phyloP scores from a whole-genome alignment of 164 flowering plant species.

The Santalum album region DNA sequence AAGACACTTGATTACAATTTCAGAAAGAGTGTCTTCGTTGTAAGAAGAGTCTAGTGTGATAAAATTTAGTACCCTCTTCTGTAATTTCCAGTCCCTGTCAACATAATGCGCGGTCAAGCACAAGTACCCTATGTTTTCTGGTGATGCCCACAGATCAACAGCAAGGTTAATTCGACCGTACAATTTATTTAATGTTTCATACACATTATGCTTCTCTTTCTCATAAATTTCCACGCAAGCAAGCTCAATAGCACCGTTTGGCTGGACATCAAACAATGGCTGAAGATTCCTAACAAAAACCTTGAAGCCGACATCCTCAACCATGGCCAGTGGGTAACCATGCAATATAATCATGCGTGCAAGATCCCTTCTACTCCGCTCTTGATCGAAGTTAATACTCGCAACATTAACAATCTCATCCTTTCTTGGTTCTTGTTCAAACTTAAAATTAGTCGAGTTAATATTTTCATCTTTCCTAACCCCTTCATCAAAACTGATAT shows the following conservation, averaged over 20 bases:
- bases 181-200: conserved; percentile 35
- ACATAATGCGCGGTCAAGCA: conserved; percentile 62
- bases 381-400: conserved; percentile 51
- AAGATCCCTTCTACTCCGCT: conserved; percentile 56
- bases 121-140: conserved; percentile 36
- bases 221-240: conserved; percentile 52
- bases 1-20: conserved; percentile 41
- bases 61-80: conserved; percentile 60
- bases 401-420: conserved; percentile 34
- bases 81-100: conserved; percentile 56
- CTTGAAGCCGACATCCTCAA: conserved; percentile 71
- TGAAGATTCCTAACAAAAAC: conserved; percentile 70
- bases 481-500: conserved; percentile 40
- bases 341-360: conserved; percentile 84
- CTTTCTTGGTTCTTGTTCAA: conserved; percentile 39
- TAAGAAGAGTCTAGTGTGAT: conserved; percentile 42
- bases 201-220: conserved; percentile 66
- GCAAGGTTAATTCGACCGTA: conserved; percentile 56
- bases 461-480: conserved; percentile 30
- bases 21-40: conserved; percentile 50
- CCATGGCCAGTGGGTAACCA: conserved; percentile 77
- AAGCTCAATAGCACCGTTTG: conserved; percentile 30
- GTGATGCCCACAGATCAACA: conserved; percentile 58
- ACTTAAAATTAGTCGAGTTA: conserved; percentile 23
- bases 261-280: conserved; percentile 55